These are phyloP conservation scores for Kwoniella shivajii DNA, from an alignment of 1,284 basidiomycete species.

Conservation along the genomic window DNA sequence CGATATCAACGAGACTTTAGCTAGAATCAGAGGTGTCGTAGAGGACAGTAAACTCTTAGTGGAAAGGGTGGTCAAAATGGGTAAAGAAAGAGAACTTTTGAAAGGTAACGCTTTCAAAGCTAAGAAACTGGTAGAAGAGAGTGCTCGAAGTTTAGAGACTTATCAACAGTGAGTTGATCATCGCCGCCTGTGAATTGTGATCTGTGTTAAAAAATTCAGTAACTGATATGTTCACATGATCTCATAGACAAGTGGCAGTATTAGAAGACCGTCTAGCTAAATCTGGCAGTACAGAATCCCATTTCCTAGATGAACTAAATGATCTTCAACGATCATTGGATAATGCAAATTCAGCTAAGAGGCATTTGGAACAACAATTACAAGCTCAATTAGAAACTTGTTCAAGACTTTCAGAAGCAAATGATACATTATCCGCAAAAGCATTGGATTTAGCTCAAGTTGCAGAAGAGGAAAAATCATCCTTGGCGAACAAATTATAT, in stretches of 20 bases:
- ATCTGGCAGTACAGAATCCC: slow-evolving; percentile 36
- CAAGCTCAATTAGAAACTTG: slow-evolving; percentile 71
- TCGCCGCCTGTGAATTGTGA: not conserved
- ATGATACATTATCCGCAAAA: slow-evolving; percentile 70
- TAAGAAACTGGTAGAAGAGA: slow-evolving; percentile 82
- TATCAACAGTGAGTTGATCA: slow-evolving; percentile 65
- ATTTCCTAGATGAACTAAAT: slow-evolving; percentile 63
- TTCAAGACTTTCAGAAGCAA: slow-evolving; percentile 71
- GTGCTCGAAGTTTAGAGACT: slow-evolving; percentile 72
- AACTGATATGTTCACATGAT: slow-evolving; percentile 65
- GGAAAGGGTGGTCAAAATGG: slow-evolving; percentile 77
- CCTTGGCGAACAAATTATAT: slow-evolving; percentile 31
- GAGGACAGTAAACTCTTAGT: slow-evolving; percentile 78
- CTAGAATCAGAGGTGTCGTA: slow-evolving; percentile 74
- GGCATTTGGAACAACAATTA: slow-evolving; percentile 67
- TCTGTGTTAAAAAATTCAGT: not conserved
- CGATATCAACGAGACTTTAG: slow-evolving; percentile 67
- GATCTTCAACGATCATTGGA: slow-evolving; percentile 66
- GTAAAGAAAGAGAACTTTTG: slow-evolving; percentile 79
- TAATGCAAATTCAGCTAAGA: slow-evolving; percentile 64
- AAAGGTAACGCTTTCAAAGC: slow-evolving; percentile 88
- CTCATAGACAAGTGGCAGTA: slow-evolving; percentile 68
- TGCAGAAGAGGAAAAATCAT: slow-evolving; percentile 56
- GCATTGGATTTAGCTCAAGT: slow-evolving; percentile 75
- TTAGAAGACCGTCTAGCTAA: slow-evolving; percentile 71